These are phyloP conservation scores for Acrodontium crateriforme DNA, from an alignment of 2,329 filamentous ascomycete species.

Conservation along the genomic window DNA sequence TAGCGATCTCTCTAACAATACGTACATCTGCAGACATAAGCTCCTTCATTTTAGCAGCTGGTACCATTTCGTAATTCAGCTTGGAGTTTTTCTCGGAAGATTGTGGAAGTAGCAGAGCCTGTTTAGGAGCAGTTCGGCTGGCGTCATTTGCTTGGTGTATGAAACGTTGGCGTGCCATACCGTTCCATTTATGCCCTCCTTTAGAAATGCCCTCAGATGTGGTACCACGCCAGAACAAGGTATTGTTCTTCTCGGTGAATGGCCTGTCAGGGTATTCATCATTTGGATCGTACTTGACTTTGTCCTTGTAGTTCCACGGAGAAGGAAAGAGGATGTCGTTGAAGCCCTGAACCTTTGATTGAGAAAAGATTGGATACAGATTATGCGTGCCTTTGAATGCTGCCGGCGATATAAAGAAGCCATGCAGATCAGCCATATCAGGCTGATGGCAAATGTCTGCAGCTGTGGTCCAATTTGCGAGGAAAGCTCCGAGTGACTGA, in stretches of 20 bases:
- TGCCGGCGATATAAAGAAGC: conserved; percentile 55
- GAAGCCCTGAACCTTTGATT: conserved; percentile 57
- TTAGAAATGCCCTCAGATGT: conserved; percentile 31
- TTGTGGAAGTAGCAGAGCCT: no score
- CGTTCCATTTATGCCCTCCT: conserved; percentile 47
- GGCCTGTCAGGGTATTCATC: conserved; percentile 11
- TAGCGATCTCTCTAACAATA: conserved; percentile 42
- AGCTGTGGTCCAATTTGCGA: conserved; percentile 50
- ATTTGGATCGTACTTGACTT: conserved; percentile 20
- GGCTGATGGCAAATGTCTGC: conserved; percentile 63
- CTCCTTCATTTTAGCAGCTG: conserved; percentile 21
- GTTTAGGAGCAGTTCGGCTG: conserved; percentile 30
- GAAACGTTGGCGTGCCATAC: conserved; percentile 60
- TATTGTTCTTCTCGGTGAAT: conserved; percentile 26
- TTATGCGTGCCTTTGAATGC: conserved; percentile 48
- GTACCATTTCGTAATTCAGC: conserved; percentile 25
- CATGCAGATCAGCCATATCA: conserved; percentile 59
- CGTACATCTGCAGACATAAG: conserved; percentile 26
- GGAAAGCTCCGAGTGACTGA: conserved; percentile 54
- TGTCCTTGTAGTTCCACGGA: conserved; percentile 29
- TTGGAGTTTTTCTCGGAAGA: no score
- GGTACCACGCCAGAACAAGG: conserved; percentile 30
- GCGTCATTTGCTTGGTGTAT: conserved; percentile 54
- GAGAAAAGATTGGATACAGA: conserved; percentile 61
- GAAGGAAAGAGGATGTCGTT: conserved; percentile 35